A percentile compares a stretch with the other conserved stretches of the same genome.
These are phyloP conservation scores for Plasmodium chabaudi DNA, from an alignment of 169 alveolate species.

Conservation along the genomic window DNA sequence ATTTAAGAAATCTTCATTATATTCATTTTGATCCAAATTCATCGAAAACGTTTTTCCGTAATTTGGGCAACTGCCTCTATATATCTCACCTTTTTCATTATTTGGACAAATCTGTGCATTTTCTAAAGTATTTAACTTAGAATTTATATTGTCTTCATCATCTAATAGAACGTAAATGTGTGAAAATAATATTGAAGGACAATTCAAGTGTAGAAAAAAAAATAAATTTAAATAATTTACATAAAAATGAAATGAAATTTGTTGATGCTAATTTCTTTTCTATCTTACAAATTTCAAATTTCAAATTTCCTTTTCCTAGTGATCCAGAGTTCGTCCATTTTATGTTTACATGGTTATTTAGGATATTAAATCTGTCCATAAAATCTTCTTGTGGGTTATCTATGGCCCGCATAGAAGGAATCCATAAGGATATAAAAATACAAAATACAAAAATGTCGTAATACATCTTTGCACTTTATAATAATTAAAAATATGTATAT, in stretches of 20 bases:
- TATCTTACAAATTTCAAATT: constrained; percentile 45
- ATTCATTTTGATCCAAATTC: constrained; percentile 18
- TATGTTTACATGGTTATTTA: constrained; percentile 42
- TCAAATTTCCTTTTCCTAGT: constrained; percentile 32
- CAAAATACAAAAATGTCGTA: neutral
- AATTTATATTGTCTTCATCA: constrained; percentile 6
- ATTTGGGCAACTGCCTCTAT: constrained; percentile 51
- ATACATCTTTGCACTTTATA: constrained; percentile 13
- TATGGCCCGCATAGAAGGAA: constrained; percentile 1
- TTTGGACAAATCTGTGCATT: constrained; percentile 25
- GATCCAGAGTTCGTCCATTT: constrained; percentile 38
- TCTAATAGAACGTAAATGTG: neutral
- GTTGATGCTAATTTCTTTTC: neutral
- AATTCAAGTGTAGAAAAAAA: neutral
- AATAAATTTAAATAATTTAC: neutral
- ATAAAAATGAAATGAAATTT: too few relatives aligned
- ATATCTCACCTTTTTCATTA: constrained; percentile 12
- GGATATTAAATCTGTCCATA: constrained; percentile 67
- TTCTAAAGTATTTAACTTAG: constrained; percentile 11
- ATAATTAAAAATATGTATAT: neutral
- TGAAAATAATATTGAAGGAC: constrained; percentile 1
- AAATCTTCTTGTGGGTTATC: constrained; percentile 62
- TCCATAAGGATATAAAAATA: neutral
- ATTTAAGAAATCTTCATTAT: constrained; percentile 62
- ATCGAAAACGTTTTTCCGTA: constrained; percentile 62